Percentiles rank a stretch among this genome's conserved stretches.
Conservation (phyloP, 371 early-diverging fungal genomes). For the Mortierella sp. region DNA sequence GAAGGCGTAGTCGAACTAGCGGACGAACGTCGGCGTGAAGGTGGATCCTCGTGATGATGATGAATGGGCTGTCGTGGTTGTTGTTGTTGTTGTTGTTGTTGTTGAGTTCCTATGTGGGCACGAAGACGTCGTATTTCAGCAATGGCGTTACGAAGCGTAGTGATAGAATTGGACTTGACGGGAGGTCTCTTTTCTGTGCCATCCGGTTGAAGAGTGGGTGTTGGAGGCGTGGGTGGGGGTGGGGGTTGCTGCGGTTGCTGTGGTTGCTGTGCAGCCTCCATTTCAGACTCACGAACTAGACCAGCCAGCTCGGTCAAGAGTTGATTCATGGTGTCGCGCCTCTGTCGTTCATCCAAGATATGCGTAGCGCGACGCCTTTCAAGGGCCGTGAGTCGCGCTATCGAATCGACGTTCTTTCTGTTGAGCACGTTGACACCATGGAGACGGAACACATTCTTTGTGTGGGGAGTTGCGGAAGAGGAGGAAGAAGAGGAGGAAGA, state of each 20-base stretch:
- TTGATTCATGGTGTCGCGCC: constrained; percentile 54
- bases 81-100: neutral
- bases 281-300: constrained; percentile 42
- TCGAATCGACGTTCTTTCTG: constrained; percentile 51
- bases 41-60: neutral
- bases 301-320: constrained; percentile 43
- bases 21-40: neutral
- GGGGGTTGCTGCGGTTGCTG: neutral
- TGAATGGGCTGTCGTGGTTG: neutral
- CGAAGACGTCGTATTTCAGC: constrained; percentile 45
- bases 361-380: constrained; percentile 48
- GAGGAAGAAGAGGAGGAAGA: neutral
- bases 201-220: constrained; percentile 3
- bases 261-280: neutral
- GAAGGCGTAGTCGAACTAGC: constrained; percentile 8
- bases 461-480: constrained; percentile 16
- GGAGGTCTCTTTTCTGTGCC: constrained; percentile 29
- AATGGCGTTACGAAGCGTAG: constrained; percentile 49
- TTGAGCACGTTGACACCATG: constrained; percentile 52
- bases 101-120: constrained; percentile 15
- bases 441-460: constrained; percentile 48
- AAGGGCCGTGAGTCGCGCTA: constrained; percentile 47
- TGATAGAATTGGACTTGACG: constrained; percentile 54
- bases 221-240: neutral
- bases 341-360: constrained; percentile 50